phyloP scores from a whole-genome alignment of 2,329 filamentous ascomycete species.

The Fusarium pseudoanthophilum region DNA sequence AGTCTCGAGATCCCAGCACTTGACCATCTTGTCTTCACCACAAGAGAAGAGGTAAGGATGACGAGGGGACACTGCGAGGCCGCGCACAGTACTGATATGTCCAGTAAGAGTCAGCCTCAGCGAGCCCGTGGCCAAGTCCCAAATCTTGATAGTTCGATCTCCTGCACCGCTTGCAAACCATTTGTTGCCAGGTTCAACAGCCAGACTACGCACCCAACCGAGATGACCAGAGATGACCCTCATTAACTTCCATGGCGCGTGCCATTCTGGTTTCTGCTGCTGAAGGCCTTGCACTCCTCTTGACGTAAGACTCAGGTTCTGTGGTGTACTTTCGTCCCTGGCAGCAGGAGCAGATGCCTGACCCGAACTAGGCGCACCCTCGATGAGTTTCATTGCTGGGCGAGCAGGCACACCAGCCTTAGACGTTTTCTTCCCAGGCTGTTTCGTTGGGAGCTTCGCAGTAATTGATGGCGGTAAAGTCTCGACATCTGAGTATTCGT shows the following conservation, averaged over 20 bases:
- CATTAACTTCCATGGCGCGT: slow-evolving; percentile 98
- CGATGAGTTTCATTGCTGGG: slow-evolving; percentile 53
- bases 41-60: slow-evolving; percentile 98
- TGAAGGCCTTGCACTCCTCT: slow-evolving; percentile 46
- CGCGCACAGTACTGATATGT: slow-evolving; percentile 92
- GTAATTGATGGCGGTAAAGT: slow-evolving; percentile 82
- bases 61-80: slow-evolving; percentile 88
- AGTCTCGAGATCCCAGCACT: slow-evolving; percentile 99
- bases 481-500: slow-evolving; percentile 82
- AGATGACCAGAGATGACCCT: slow-evolving; percentile 96
- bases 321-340: slow-evolving; percentile 33
- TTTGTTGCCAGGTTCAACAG: slow-evolving; percentile 94
- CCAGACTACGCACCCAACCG: slow-evolving; percentile 90
- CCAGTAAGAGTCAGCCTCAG: slow-evolving; percentile 88
- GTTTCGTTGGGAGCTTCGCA: slow-evolving; percentile 74
- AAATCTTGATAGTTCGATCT: slow-evolving; percentile 98
- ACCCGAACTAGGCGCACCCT: slow-evolving; percentile 50
- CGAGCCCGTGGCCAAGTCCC: slow-evolving; percentile 91
- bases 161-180: slow-evolving; percentile 98
- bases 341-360: slow-evolving; percentile 45
- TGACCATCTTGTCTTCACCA: slow-evolving; percentile 99
- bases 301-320: slow-evolving; percentile 49
- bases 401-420: slow-evolving; percentile 62
- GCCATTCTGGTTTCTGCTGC: slow-evolving; percentile 86
- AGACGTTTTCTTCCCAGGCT: slow-evolving; percentile 46